Evolutionary conservation across 345 rosid genomes (phyloP).

Genomic region (Passiflora organensis): DNA sequence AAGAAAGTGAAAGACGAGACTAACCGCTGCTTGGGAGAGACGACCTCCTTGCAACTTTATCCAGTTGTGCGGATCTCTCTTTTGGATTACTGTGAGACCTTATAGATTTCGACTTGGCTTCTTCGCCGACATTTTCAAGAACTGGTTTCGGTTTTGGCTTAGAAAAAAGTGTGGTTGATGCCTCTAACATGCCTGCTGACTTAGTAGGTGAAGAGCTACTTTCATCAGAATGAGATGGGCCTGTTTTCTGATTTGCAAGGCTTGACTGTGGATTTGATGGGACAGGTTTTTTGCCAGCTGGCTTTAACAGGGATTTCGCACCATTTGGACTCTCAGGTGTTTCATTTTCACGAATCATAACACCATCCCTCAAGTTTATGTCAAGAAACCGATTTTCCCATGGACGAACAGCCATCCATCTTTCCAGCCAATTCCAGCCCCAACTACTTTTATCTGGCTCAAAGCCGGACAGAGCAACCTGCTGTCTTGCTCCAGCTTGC

Average conservation of each 20-base stretch:
- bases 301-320: constrained; percentile 46
- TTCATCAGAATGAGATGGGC: constrained; percentile 65
- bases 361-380: constrained; percentile 74
- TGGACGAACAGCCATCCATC: constrained; percentile 99
- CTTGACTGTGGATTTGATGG: constrained; percentile 35
- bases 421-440: constrained; percentile 99
- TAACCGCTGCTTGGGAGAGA: constrained; percentile 72
- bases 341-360: constrained; percentile 47
- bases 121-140: constrained; percentile 44
- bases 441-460: constrained; percentile 95
- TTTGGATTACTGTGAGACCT: constrained; percentile 91
- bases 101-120: constrained; percentile 46
- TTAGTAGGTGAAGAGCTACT: constrained; percentile 57
- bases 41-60: constrained; percentile 51
- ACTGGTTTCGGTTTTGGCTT: constrained; percentile 52
- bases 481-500: constrained; percentile 90
- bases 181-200: constrained; percentile 45
- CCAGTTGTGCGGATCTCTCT: constrained; percentile 53
- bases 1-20: constrained; percentile 17
- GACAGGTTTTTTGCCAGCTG: constrained; percentile 43
- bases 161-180: constrained; percentile 30
- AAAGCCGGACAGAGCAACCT: constrained; percentile 55
- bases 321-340: constrained; percentile 40
- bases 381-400: constrained; percentile 99
- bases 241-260: constrained; percentile 53